Evolutionary conservation across 2,329 filamentous ascomycete genomes (phyloP), one percentile per base, ranked within the genome.

Genomic region (Aureobasidium sp.): DNA sequence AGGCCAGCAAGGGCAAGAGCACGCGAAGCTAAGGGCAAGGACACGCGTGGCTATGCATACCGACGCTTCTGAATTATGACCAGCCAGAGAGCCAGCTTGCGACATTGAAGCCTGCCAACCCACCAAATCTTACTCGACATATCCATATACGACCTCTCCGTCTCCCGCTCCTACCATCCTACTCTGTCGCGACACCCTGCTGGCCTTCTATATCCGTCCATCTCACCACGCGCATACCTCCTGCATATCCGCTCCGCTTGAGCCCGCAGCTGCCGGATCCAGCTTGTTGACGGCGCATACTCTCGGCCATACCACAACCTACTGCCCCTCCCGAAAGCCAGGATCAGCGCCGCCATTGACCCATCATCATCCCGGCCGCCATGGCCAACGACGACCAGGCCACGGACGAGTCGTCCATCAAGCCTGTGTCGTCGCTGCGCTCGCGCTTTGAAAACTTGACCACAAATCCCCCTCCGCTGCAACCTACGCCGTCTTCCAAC

Each of bases 361-460:
- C n/a, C 26, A 39, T 36, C 26, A 24, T 29, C 24, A 24, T 13
- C n/a, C 24, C 17, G 57, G 57, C 57, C 57, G 46, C 57, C 57
- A 60, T 60, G 57, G 57, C 57, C 57, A 43, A 32, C 46, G 57
- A 51, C 57, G 57, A 51, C 57, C 57, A 41, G 57, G 57, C 26
- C 46, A 50, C 85, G 63, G 89, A 92, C 80, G 87, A 82, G 77
- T 87, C 88, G 63, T 92, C 89, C 66, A 86, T 92, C 69, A 90
- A 87, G 78, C 89, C 90, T 29, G 89, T 94, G 56, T 94, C 90
- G 57, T 92, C 89, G 57, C 79, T 94, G 64, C 83, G 87, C 65
- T 90, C 88, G 66, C 87, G 89, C 69, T 94, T 93, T 73, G 90
- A 94, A 78, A 90, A 87, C 71, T 85, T 93, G 78, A 67, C 69